Conservation (phyloP, 2,329 filamentous ascomycete genomes). For the Hypomyces perniciosus region DNA sequence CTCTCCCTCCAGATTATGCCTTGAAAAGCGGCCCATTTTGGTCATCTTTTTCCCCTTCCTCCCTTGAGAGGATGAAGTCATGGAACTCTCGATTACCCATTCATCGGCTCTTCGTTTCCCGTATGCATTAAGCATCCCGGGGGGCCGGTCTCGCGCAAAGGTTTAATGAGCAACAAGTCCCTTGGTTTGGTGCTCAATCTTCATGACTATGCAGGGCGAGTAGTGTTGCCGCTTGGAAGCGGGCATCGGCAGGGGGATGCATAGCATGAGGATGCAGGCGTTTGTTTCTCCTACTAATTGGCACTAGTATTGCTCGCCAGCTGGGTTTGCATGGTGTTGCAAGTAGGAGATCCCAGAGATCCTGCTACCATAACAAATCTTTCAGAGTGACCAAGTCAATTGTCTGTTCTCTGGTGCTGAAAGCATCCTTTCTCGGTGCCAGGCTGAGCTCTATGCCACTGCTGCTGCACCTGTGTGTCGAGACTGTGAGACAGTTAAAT, state of each 20-base stretch:
- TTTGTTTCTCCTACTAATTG: not conserved
- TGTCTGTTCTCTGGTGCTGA: too few species aligned
- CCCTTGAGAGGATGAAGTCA: not conserved
- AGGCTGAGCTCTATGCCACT: not conserved
- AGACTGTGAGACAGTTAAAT: too few species aligned
- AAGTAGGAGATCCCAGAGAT: not conserved
- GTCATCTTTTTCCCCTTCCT: not conserved
- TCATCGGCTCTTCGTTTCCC: too few species aligned
- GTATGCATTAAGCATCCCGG: not conserved
- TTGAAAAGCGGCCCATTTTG: not conserved
- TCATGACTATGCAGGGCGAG: not conserved
- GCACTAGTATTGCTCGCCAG: not conserved
- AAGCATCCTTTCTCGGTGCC: not conserved
- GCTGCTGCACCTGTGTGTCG: too few species aligned
- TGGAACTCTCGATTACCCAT: not conserved
- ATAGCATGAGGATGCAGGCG: not conserved
- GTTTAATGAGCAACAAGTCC: not conserved
- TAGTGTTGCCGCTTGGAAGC: not conserved
- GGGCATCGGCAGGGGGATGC: not conserved
- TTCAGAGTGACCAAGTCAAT: not conserved
- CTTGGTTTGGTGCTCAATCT: not conserved
- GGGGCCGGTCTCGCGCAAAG: not conserved
- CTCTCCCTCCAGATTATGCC: conserved; percentile 2
- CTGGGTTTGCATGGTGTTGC: not conserved
- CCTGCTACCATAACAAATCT: not conserved